Evolutionary conservation across 305 asterid genomes (phyloP), one percentile per base, ranked within the genome.

Genomic region (Fraxinus platypoda): DNA sequence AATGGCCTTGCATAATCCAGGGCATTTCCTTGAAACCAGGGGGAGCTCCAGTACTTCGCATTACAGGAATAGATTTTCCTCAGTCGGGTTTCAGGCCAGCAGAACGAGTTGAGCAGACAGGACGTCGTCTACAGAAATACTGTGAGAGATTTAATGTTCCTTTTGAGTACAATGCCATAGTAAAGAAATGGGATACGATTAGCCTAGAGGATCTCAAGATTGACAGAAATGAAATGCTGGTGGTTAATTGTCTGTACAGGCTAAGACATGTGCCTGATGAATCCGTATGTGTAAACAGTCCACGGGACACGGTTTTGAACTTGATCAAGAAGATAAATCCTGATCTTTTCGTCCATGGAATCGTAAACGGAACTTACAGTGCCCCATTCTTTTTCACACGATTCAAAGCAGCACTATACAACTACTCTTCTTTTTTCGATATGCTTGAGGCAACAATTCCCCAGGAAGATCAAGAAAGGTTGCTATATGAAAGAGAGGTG

Each of bases 141-240:
- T 85, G 85, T 78, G 41, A 81, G 88, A 82, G 88, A 82, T 85
- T 82, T 62, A 38, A 82, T 5, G 84, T 85, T 62, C 88, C 88
- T 11, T 82, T 85, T 31, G 82, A 75, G 80, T 85, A 78, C 57
- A 81, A 75, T 23, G 85, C 81, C 35, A 82, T 85, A 25, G 88
- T 81, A 12, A 79, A 74, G 85, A 85, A 82, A 78, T 85, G 85
- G 88, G 88, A 85, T 23, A 70, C 31, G 21, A 82, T 85, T 25
- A 46, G 52, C 4, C 31, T 85, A 19, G 88, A 85, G 43, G 88
- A 85, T 38, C 83, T 85, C 25, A 52, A 79, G 72, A 68, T 85
- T 17, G 64, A 82, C 57, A 52, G 81, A 59, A 81, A 85, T 12
- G 84, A 85, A 19, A 74, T 78, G 81, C 25, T 85, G 49, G 81